Evolutionary conservation across 169 alveolate genomes (phyloP).

Genomic region (Plasmodium coatneyi): DNA sequence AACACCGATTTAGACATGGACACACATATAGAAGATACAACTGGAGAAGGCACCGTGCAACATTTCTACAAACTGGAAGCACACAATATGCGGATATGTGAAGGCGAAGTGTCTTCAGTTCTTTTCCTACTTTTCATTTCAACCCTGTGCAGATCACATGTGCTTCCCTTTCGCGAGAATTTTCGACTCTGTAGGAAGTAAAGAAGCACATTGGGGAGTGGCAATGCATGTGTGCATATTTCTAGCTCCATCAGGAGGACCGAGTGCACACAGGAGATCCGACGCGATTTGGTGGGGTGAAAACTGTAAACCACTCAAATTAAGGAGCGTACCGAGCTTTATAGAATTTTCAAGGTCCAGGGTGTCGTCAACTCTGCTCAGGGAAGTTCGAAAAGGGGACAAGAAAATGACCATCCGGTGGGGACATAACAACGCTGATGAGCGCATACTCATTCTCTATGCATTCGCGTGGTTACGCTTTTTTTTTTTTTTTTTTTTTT

Average conservation of each 20-base stretch:
- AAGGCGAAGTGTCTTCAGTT: not conserved
- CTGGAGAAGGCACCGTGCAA: not conserved
- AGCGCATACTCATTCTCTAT: not conserved
- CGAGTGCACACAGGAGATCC: not conserved
- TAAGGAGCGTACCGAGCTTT: conserved; percentile 23
- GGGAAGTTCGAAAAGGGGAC: not conserved
- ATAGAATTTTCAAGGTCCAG: conserved; percentile 59
- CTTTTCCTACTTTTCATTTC: not conserved
- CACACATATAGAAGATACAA: not conserved
- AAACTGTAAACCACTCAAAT: not conserved
- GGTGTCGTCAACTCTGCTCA: conserved; percentile 50
- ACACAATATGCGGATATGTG: not conserved
- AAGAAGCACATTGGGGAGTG: not conserved
- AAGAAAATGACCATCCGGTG: not conserved
- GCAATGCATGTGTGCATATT: not conserved
- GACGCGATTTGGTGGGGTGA: not conserved
- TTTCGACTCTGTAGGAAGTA: conserved; percentile 52
- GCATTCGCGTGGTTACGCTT: not conserved
- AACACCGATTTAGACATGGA: not conserved
- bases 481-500: not conserved
- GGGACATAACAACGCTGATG: not conserved
- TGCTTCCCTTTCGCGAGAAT: conserved; percentile 16
- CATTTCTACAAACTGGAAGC: not conserved
- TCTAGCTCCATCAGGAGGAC: not conserved
- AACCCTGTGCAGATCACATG: not conserved